Evolutionary conservation across 1,284 basidiomycete species (phyloP).

Genomic region (Ceratobasidium theobromae): DNA sequence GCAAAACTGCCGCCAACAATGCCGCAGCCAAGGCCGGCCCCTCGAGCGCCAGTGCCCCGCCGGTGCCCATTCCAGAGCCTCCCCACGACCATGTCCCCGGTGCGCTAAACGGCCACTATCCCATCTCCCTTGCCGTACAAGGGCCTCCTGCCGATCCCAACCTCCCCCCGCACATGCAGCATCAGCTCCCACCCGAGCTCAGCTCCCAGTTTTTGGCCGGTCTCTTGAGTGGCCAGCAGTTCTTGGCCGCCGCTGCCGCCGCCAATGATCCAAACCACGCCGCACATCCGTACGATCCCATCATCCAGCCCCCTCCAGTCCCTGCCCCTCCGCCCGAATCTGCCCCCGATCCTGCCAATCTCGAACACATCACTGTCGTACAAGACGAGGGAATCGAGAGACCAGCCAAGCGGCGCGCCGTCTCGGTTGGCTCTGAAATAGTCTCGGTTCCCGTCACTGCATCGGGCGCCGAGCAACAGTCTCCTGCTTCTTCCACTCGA

Average conservation of each 20-base stretch:
- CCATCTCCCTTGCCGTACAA: slow-evolving; percentile 21
- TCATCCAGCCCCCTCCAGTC: slow-evolving; percentile 3
- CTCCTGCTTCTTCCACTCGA: neutral
- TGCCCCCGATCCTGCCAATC: neutral
- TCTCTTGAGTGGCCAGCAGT: slow-evolving; percentile 22
- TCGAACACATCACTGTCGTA: neutral
- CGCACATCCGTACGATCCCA: neutral
- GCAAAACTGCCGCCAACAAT: slow-evolving; percentile 29
- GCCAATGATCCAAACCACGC: slow-evolving; percentile 1
- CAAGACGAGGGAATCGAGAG: neutral
- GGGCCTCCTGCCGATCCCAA: slow-evolving; percentile 5
- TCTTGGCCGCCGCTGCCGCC: slow-evolving; percentile 6
- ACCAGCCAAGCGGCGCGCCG: slow-evolving; percentile 5
- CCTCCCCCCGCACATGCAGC: neutral
- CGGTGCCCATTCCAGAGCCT: slow-evolving; percentile 15
- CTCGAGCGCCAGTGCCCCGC: slow-evolving; percentile 2
- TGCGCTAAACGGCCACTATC: slow-evolving; percentile 25
- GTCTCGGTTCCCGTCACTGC: slow-evolving; percentile 9
- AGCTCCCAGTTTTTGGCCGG: slow-evolving; percentile 23
- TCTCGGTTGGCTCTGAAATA: slow-evolving; percentile 19
- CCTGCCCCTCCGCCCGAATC: slow-evolving; percentile 1
- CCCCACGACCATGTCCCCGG: slow-evolving; percentile 13
- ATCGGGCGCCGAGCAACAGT: neutral
- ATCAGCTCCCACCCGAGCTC: slow-evolving; percentile 24
- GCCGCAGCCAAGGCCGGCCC: slow-evolving; percentile 19